A percentile compares a stretch with the other conserved stretches of the same genome.
phyloP scores from a whole-genome alignment of 192 early-diverging fungal species.

The Backusella macrospora region DNA sequence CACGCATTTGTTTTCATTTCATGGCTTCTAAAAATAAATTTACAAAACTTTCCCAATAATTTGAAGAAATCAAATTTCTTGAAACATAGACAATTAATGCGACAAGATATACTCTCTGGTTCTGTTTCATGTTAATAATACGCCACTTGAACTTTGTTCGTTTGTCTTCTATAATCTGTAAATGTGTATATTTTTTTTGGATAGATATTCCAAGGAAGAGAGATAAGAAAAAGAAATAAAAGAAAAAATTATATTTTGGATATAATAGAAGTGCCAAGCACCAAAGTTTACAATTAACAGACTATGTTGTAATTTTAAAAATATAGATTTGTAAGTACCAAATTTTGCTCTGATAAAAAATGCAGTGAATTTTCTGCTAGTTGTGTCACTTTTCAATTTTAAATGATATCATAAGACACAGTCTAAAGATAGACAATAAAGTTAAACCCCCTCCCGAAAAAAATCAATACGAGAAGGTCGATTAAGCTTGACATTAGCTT shows the following conservation, averaged over 20 bases:
- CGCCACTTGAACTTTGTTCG: neutral
- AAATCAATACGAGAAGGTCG: too few species aligned
- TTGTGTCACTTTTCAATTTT: neutral
- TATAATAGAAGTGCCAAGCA: too few species aligned
- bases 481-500: too few species aligned
- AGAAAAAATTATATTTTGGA: too few species aligned
- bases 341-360: neutral
- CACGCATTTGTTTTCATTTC: neutral
- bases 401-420: neutral
- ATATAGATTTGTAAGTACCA: neutral
- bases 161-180: neutral
- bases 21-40: neutral
- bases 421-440: neutral
- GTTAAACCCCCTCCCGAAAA: too few species aligned
- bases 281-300: too few species aligned
- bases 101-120: neutral
- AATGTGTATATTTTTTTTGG: neutral
- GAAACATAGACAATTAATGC: neutral
- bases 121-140: conserved; percentile 6
- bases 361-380: neutral
- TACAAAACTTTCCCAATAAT: neutral
- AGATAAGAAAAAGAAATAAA: too few species aligned
- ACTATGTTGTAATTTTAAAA: neutral
- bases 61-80: neutral
- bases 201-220: neutral